phyloP scores from a whole-genome alignment of 257 asterid genomes.

The Nicotiana knightiana region DNA sequence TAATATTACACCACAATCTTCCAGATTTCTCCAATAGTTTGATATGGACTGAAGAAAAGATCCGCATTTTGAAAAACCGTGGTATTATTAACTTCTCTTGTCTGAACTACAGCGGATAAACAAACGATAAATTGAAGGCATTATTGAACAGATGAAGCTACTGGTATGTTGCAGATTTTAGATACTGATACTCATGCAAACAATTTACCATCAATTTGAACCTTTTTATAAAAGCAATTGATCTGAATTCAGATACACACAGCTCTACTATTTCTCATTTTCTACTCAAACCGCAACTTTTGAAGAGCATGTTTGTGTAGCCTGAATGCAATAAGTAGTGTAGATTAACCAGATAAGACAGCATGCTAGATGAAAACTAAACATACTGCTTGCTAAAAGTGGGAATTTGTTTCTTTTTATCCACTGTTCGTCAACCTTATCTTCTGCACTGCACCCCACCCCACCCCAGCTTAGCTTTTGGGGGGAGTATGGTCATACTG shows the following conservation, averaged over 20 bases:
- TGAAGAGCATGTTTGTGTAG: neutral
- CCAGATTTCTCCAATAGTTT: neutral
- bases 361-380: neutral
- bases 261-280: neutral
- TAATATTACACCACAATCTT: neutral
- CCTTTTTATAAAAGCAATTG: neutral
- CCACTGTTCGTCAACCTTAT: neutral
- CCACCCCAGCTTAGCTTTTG: neutral
- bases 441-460: neutral
- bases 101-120: neutral
- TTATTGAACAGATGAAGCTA: neutral
- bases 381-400: neutral
- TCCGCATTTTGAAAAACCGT: neutral
- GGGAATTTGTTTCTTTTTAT: neutral
- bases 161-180: neutral
- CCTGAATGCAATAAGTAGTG: neutral
- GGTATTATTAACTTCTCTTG: neutral
- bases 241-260: slow-evolving; percentile 1
- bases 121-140: neutral
- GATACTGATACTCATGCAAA: neutral
- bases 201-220: neutral
- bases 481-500: neutral
- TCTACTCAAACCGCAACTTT: neutral
- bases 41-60: neutral
- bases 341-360: neutral